These are phyloP conservation scores for Ilyonectria sp. DNA, from an alignment of 2,329 filamentous ascomycete species.

Conservation along the genomic window DNA sequence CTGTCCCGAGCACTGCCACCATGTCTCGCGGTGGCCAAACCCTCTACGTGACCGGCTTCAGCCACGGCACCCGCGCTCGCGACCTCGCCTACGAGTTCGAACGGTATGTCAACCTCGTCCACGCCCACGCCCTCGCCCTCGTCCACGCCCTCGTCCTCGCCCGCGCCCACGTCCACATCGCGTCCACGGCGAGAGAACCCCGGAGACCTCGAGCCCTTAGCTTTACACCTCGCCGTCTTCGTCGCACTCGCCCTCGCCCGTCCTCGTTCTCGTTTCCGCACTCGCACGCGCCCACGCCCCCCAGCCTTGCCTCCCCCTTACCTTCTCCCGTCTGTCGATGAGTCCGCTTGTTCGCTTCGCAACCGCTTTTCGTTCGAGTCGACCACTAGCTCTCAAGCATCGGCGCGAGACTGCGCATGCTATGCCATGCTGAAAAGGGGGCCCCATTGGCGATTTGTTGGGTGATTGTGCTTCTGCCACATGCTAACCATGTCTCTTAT, in stretches of 20 bases:
- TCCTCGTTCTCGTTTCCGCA: conserved; percentile 46
- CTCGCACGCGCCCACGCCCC: conserved; percentile 47
- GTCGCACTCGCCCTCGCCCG: conserved; percentile 48
- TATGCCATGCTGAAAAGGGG: conserved; percentile 46
- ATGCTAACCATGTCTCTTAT: conserved; percentile 61
- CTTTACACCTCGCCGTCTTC: conserved; percentile 48
- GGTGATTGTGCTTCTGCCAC: conserved; percentile 55
- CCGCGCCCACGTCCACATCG: conserved; percentile 45
- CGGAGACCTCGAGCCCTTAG: conserved; percentile 44
- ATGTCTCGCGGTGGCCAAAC: conserved; percentile 97
- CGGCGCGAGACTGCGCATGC: conserved; percentile 45
- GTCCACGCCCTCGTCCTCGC: conserved; percentile 53
- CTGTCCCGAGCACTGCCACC: conserved; percentile 46
- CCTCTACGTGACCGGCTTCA: conserved; percentile 99
- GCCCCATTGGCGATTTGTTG: conserved; percentile 43
- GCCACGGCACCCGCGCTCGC: conserved; percentile 97
- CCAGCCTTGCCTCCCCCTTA: conserved; percentile 43
- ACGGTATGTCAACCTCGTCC: conserved; percentile 87
- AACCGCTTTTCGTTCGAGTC: conserved; percentile 47
- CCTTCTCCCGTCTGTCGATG: conserved; percentile 46
- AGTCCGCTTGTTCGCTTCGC: conserved; percentile 48
- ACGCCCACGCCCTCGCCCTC: conserved; percentile 56
- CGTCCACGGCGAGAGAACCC: conserved; percentile 40
- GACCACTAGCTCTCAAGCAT: conserved; percentile 42
- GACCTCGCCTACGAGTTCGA: conserved; percentile 99